Evolutionary conservation across 2,329 filamentous ascomycete genomes (phyloP).

Genomic region (Fusarium redolens): DNA sequence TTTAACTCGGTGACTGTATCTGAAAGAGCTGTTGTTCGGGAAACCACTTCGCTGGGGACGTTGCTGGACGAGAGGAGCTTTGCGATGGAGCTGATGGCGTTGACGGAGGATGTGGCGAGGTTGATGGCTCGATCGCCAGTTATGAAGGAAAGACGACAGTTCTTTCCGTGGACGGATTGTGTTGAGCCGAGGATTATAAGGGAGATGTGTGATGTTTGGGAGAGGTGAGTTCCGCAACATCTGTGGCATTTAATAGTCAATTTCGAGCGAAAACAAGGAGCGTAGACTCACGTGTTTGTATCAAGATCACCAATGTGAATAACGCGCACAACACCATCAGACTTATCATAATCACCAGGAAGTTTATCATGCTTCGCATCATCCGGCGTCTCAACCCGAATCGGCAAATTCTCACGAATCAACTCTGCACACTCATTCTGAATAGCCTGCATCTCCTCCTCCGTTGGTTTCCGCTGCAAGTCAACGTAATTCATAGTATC

Average conservation of each 20-base stretch:
- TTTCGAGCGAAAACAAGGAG: no score
- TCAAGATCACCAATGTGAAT: slow-evolving; percentile 47
- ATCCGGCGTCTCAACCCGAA: slow-evolving; percentile 43
- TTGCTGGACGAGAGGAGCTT: slow-evolving; percentile 43
- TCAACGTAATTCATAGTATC: slow-evolving; percentile 49
- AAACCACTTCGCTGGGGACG: slow-evolving; percentile 36
- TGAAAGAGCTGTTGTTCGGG: slow-evolving; percentile 19
- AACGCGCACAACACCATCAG: slow-evolving; percentile 45
- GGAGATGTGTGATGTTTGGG: slow-evolving; percentile 47
- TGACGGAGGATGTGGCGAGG: slow-evolving; percentile 37
- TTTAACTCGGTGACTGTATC: slow-evolving; percentile 36
- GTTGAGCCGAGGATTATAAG: slow-evolving; percentile 46
- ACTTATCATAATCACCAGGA: slow-evolving; percentile 48
- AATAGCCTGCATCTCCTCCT: slow-evolving; percentile 40
- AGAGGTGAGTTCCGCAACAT: slow-evolving; percentile 48
- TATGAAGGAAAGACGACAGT: slow-evolving; percentile 47
- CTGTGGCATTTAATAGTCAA: slow-evolving; percentile 1
- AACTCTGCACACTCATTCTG: slow-evolving; percentile 43
- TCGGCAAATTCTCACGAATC: slow-evolving; percentile 41
- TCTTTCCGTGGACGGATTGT: slow-evolving; percentile 48
- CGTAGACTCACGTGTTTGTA: slow-evolving; percentile 42
- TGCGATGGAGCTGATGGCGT: slow-evolving; percentile 40
- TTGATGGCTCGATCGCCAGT: slow-evolving; percentile 45
- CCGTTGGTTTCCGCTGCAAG: slow-evolving; percentile 42
- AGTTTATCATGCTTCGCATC: slow-evolving; percentile 40